Percentiles rank a stretch among this genome's conserved stretches.
phyloP scores from a whole-genome alignment of 202 grass and related monocot species.

The Digitaria exilis region DNA sequence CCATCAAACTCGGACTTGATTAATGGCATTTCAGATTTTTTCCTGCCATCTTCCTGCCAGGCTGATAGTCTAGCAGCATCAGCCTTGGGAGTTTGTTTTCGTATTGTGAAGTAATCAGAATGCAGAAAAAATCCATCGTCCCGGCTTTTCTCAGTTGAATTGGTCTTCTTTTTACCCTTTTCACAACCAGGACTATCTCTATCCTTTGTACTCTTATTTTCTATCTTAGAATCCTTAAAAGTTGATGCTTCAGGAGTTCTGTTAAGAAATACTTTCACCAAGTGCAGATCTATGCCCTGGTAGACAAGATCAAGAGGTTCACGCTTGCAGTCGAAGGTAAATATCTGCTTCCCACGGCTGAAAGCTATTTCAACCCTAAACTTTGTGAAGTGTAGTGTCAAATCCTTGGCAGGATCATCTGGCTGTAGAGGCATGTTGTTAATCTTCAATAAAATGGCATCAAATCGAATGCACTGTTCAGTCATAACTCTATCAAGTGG shows the following conservation, averaged over 20 bases:
- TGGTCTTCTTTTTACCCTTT: constrained; percentile 54
- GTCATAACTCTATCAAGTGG: constrained; percentile 99
- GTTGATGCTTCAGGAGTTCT: constrained; percentile 51
- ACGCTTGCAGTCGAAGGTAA: constrained; percentile 91
- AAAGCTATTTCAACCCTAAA: constrained; percentile 87
- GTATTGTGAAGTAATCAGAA: constrained; percentile 96
- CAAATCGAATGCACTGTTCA: constrained; percentile 90
- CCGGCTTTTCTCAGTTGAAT: constrained; percentile 58
- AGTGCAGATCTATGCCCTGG: constrained; percentile 85
- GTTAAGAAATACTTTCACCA: constrained; percentile 79
- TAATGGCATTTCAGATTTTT: constrained; percentile 62
- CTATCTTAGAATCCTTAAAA: constrained; percentile 54
- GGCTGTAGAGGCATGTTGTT: constrained; percentile 77
- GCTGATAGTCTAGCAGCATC: constrained; percentile 80
- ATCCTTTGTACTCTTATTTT: constrained; percentile 57
- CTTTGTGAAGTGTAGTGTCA: constrained; percentile 81
- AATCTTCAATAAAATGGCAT: constrained; percentile 68
- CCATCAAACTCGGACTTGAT: constrained; percentile 78
- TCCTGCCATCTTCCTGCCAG: constrained; percentile 93
- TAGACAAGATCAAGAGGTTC: constrained; percentile 99
- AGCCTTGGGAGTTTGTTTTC: constrained; percentile 94
- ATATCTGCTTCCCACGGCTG: constrained; percentile 91
- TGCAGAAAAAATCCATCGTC: constrained; percentile 97
- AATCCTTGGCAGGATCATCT: constrained; percentile 87
- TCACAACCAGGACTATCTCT: constrained; percentile 48